These are phyloP conservation scores for Leccinum obscurum DNA, from an alignment of 768 basidiomycete species.

Conservation along the genomic window DNA sequence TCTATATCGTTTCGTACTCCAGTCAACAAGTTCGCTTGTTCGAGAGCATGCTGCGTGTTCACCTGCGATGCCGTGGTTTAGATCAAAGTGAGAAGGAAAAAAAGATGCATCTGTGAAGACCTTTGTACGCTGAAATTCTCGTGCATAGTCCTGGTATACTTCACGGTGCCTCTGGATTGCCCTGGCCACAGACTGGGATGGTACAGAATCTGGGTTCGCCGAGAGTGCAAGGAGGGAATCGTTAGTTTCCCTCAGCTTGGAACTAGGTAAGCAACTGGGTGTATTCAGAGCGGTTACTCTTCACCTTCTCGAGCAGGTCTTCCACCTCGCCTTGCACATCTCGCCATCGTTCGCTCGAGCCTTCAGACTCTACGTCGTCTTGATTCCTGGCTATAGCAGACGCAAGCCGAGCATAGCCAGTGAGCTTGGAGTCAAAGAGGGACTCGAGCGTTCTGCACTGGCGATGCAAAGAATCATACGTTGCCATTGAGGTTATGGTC, in stretches of 20 bases:
- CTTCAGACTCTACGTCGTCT: constrained; percentile 66
- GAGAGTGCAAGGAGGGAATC: constrained; percentile 73
- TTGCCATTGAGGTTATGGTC: constrained; percentile 49
- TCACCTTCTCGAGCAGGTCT: constrained; percentile 82
- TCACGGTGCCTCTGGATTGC: constrained; percentile 90
- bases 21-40: constrained; percentile 83
- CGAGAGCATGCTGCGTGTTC: constrained; percentile 79
- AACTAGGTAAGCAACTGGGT: constrained; percentile 11
- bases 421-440: constrained; percentile 87
- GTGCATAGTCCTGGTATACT: constrained; percentile 81
- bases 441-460: constrained; percentile 94
- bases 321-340: constrained; percentile 87
- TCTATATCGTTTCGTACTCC: constrained; percentile 96
- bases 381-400: constrained; percentile 56
- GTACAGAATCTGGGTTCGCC: constrained; percentile 57
- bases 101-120: constrained; percentile 37
- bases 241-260: constrained; percentile 83
- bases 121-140: constrained; percentile 86
- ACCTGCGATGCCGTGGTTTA: constrained; percentile 43
- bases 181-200: constrained; percentile 83
- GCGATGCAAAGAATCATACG: constrained; percentile 85
- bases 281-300: constrained; percentile 16
- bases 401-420: constrained; percentile 86
- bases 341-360: constrained; percentile 70
- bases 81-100: neutral